phyloP scores from a whole-genome alignment of 1,139 yeast genomes.

The Yamadazyma buinensis region DNA sequence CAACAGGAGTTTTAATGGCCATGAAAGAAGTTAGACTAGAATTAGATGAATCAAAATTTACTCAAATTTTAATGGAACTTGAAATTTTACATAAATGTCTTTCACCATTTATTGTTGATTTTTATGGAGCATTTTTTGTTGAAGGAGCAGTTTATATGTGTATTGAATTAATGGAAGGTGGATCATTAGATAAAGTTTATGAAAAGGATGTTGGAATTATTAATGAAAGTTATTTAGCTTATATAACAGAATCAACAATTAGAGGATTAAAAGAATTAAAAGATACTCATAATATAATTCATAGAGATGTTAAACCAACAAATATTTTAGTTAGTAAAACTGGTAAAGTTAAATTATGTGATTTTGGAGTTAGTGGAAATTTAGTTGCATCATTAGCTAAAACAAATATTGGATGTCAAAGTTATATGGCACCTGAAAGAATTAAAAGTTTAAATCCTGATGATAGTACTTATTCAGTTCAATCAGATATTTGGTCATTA shows the following conservation, averaged over 20 bases:
- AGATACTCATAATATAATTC: constrained; percentile 85
- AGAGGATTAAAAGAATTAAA: constrained; percentile 81
- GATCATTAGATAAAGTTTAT: constrained; percentile 85
- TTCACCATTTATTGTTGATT: constrained; percentile 88
- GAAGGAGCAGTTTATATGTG: constrained; percentile 99
- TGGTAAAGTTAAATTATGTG: constrained; percentile 91
- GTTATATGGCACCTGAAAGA: constrained; percentile 99
- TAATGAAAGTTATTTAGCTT: constrained; percentile 73
- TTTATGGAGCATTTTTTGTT: constrained; percentile 93
- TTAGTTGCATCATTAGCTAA: constrained; percentile 93
- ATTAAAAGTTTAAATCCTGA: constrained; percentile 60
- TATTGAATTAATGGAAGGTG: constrained; percentile 98
- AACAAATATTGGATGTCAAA: constrained; percentile 96
- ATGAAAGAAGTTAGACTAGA: constrained; percentile 95
- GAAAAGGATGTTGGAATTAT: constrained; percentile 67
- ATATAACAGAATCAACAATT: constrained; percentile 76
- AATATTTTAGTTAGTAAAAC: constrained; percentile 75
- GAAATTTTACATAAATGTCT: constrained; percentile 89
- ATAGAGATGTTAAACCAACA: constrained; percentile 96
- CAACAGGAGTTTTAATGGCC: constrained; percentile 93
- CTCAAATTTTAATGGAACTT: constrained; percentile 93
- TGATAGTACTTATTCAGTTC: constrained; percentile 83
- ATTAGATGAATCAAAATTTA: constrained; percentile 84
- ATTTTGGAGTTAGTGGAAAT: constrained; percentile 95
- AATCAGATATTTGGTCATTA: constrained; percentile 93